These are phyloP conservation scores for Dioszegia hungarica DNA, from an alignment of 768 basidiomycete species.

Conservation along the genomic window DNA sequence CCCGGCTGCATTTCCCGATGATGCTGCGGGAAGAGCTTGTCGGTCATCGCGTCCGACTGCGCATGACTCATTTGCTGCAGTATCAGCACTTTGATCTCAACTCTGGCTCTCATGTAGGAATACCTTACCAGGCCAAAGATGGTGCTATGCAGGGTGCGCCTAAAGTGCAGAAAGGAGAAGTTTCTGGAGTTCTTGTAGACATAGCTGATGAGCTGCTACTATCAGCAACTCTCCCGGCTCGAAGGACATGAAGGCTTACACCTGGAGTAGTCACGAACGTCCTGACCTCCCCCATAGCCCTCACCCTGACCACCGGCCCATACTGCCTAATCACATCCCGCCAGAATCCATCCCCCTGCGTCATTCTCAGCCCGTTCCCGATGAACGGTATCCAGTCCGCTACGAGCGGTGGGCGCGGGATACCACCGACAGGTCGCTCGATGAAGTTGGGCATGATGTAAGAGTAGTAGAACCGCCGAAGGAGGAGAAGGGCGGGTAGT, in stretches of 20 bases:
- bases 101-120: neutral
- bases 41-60: constrained; percentile 11
- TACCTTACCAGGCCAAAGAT: constrained; percentile 21
- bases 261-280: constrained; percentile 11
- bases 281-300: constrained; percentile 14
- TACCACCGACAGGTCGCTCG: neutral
- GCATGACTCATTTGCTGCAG: constrained; percentile 2
- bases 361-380: constrained; percentile 18
- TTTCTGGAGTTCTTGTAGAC: constrained; percentile 25
- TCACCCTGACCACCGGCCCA: constrained; percentile 15
- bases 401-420: constrained; percentile 19
- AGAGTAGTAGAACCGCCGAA: neutral
- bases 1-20: constrained; percentile 20
- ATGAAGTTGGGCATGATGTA: neutral
- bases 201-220: constrained; percentile 17
- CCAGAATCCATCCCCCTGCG: constrained; percentile 23
- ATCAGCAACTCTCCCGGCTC: neutral
- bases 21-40: constrained; percentile 16
- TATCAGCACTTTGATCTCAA: neutral
- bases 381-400: constrained; percentile 22
- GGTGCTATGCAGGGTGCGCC: constrained; percentile 2
- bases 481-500: neutral
- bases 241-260: neutral
- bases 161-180: constrained; percentile 19
- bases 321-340: neutral